These are phyloP conservation scores for Decorospora gaudefroyi DNA, from an alignment of 2,329 filamentous ascomycete species.

Conservation along the genomic window DNA sequence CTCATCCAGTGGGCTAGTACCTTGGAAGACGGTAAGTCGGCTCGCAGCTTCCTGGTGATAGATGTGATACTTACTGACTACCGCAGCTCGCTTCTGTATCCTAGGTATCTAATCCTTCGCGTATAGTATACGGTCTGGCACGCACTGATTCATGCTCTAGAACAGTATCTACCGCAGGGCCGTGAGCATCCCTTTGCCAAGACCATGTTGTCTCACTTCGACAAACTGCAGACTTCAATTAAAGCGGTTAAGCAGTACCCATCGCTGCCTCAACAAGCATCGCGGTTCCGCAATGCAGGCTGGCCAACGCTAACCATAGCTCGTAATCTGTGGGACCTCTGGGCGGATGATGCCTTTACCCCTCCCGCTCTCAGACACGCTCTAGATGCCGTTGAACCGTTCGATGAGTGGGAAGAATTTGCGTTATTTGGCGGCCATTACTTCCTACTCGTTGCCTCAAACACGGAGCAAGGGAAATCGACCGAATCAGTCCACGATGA, in stretches of 20 bases:
- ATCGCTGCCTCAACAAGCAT: constrained; percentile 65
- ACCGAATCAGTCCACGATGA: constrained; percentile 11
- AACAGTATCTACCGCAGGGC: constrained; percentile 83
- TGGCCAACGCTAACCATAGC: constrained; percentile 65
- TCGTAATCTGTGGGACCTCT: constrained; percentile 79
- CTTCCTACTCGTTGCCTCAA: constrained; percentile 71
- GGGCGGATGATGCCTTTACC: constrained; percentile 72
- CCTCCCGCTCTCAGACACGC: constrained; percentile 60
- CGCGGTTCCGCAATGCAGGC: constrained; percentile 69
- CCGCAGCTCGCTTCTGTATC: constrained; percentile 75
- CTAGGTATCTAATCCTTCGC: constrained; percentile 48
- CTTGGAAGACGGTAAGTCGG: constrained; percentile 65
- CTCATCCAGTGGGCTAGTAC: constrained; percentile 78
- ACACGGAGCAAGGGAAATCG: constrained; percentile 26
- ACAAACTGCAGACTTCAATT: constrained; percentile 78
- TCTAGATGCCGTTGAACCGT: constrained; percentile 75
- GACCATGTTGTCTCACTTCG: constrained; percentile 83
- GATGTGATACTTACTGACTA: constrained; percentile 12
- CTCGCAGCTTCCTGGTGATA: constrained; percentile 1
- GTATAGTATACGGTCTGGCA: not conserved
- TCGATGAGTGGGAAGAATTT: constrained; percentile 97
- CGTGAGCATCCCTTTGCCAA: constrained; percentile 78
- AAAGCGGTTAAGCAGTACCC: constrained; percentile 74
- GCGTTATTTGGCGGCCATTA: constrained; percentile 84
- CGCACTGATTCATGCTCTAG: constrained; percentile 43